Conservation (phyloP, 306 rosid genomes). For the Cicer bijugum region DNA sequence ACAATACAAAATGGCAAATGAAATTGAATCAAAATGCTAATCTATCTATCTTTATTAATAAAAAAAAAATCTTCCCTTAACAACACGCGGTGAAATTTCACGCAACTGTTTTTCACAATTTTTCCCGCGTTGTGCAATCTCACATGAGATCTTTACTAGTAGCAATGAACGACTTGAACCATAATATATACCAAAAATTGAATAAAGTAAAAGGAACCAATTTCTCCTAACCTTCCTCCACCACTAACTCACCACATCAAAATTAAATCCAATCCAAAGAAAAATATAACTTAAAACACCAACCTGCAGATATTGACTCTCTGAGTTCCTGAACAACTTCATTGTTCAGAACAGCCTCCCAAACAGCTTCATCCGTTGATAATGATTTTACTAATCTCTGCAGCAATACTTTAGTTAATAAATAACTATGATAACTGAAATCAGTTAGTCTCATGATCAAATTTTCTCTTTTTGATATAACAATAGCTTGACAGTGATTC, state of each 20-base stretch:
- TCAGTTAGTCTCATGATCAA: background rate
- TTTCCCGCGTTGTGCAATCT: no score
- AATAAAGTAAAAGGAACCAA: background rate
- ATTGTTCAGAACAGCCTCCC: constrained; percentile 83
- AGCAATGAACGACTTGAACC: constrained; percentile 4
- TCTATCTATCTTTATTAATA: no score
- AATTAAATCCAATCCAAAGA: constrained; percentile 1
- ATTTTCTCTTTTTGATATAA: no score
- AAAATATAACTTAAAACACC: constrained; percentile 13
- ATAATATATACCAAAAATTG: background rate
- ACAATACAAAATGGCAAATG: background rate
- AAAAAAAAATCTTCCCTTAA: no score
- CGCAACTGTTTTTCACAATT: no score
- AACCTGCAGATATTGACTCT: constrained; percentile 63
- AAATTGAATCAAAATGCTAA: background rate
- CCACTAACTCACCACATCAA: background rate
- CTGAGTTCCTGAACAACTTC: constrained; percentile 69
- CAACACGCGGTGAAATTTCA: no score
- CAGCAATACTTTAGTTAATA: constrained; percentile 14
- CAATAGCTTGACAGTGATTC: no score
- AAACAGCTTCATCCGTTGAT: constrained; percentile 72
- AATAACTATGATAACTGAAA: background rate
- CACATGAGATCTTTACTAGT: no score
- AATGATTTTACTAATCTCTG: constrained; percentile 80
- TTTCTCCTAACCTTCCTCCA: background rate